These are phyloP conservation scores for Waltiozyma sp. DNA, from an alignment of 1,139 yeast species.

Conservation along the genomic window DNA sequence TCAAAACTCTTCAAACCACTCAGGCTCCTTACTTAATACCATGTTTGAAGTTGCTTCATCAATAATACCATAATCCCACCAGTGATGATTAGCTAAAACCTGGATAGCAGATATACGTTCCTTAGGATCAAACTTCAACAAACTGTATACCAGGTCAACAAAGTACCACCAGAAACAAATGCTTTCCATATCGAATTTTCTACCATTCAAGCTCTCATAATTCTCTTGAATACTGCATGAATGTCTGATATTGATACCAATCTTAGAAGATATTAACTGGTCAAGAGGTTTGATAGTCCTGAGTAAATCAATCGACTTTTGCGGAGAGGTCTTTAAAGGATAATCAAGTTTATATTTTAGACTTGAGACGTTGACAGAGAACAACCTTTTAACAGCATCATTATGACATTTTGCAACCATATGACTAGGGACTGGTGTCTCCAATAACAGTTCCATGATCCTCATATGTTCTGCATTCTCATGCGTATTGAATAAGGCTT, in stretches of 20 bases:
- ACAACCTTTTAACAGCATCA: conserved; percentile 4
- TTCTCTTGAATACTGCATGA: conserved; percentile 30
- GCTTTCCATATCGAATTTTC: conserved; percentile 27
- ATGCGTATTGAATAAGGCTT: conserved; percentile 88
- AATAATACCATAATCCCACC: conserved; percentile 67
- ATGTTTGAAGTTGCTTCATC: conserved; percentile 52
- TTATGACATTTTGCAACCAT: conserved; percentile 12
- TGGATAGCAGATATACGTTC: conserved; percentile 56
- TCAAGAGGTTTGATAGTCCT: conserved; percentile 41
- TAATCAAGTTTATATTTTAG: conserved; percentile 17
- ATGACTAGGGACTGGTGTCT: conserved; percentile 20
- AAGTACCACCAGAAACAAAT: conserved; percentile 72
- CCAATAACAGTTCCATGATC: conserved; percentile 77
- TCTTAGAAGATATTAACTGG: conserved; percentile 26
- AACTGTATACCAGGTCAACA: conserved; percentile 49
- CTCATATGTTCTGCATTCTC: conserved; percentile 92
- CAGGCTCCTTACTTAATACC: conserved; percentile 7
- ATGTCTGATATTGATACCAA: conserved; percentile 21
- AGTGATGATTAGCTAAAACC: conserved; percentile 55
- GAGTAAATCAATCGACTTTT: conserved; percentile 42
- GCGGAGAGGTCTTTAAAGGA: conserved; percentile 26
- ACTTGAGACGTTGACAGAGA: conserved; percentile 5
- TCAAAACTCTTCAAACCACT: too few species aligned
- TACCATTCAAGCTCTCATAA: conserved; percentile 27
- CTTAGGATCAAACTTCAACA: conserved; percentile 54